These are phyloP conservation scores for Capsella rubella DNA, from an alignment of 441 rosid genomes.

Conservation along the genomic window DNA sequence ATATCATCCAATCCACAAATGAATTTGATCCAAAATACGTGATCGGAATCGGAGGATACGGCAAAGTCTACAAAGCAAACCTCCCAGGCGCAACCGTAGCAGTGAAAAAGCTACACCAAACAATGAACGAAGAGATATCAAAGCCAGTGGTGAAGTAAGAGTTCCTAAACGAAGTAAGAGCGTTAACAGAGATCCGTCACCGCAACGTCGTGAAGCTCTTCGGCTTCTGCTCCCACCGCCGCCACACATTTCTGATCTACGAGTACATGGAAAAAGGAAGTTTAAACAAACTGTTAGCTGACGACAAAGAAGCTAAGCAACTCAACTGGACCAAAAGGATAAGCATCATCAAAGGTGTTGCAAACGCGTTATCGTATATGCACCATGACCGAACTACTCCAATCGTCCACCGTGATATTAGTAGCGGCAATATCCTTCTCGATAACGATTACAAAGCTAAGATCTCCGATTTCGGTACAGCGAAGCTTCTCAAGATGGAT, in stretches of 20 bases:
- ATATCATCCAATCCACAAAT: slow-evolving; percentile 38
- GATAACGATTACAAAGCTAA: slow-evolving; percentile 37
- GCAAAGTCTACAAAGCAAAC: slow-evolving; percentile 41
- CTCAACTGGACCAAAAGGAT: slow-evolving; percentile 43
- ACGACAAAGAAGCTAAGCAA: slow-evolving; percentile 19
- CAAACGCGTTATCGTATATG: slow-evolving; percentile 44
- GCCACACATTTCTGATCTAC: slow-evolving; percentile 39
- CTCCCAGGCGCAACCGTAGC: slow-evolving; percentile 31
- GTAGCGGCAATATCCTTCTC: slow-evolving; percentile 45
- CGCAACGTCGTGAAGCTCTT: slow-evolving; percentile 48
- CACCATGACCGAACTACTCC: slow-evolving; percentile 40
- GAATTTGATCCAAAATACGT: slow-evolving; percentile 25
- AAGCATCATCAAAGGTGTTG: slow-evolving; percentile 42
- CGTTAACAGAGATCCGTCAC: slow-evolving; percentile 44
- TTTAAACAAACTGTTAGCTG: slow-evolving; percentile 30
- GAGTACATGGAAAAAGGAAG: slow-evolving; percentile 49
- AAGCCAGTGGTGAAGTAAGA: not conserved
- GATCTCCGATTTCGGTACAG: slow-evolving; percentile 47
- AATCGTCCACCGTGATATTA: slow-evolving; percentile 47
- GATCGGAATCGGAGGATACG: slow-evolving; percentile 29
- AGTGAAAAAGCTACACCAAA: slow-evolving; percentile 34
- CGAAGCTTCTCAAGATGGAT: slow-evolving; percentile 24
- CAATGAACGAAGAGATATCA: not conserved
- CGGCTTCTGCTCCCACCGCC: slow-evolving; percentile 43
- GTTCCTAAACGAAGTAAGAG: slow-evolving; percentile 38